phyloP scores from a whole-genome alignment of 768 basidiomycete genomes.

The Psilocybe cyanescens region DNA sequence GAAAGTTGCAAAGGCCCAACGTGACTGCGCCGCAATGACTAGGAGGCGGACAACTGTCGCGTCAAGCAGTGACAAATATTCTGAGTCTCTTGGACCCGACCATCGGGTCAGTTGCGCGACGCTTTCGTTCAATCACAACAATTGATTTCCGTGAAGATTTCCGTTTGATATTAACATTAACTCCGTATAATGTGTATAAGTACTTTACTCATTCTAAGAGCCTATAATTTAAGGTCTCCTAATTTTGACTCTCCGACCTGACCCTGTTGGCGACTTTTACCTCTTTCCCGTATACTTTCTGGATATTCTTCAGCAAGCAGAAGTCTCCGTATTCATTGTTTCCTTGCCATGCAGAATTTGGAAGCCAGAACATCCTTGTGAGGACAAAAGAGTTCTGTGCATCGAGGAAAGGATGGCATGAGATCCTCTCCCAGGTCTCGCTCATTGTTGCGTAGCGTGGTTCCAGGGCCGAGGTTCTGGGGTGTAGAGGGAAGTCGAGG shows the following conservation, averaged over 20 bases:
- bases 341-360: slow-evolving; percentile 67
- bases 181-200: not conserved
- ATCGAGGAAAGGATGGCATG: slow-evolving; percentile 86
- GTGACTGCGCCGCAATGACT: not conserved
- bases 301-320: slow-evolving; percentile 78
- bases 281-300: slow-evolving; percentile 40
- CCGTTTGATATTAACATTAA: not conserved
- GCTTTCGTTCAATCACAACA: too few species aligned
- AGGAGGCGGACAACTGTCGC: not conserved
- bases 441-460: slow-evolving; percentile 78
- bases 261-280: slow-evolving; percentile 20
- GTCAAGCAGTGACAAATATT: slow-evolving; percentile 10
- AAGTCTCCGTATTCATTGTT: slow-evolving; percentile 88
- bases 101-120: too few species aligned
- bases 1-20: not conserved
- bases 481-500: slow-evolving; percentile 80
- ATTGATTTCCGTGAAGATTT: not conserved
- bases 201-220: slow-evolving; percentile 2
- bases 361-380: slow-evolving; percentile 82
- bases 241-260: slow-evolving; percentile 4
- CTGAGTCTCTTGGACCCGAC: not conserved
- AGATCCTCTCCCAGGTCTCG: slow-evolving; percentile 79
- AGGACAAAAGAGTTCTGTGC: slow-evolving; percentile 69
- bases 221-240: not conserved
- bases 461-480: slow-evolving; percentile 58